phyloP scores from a whole-genome alignment of 306 rosid genomes.

The Aeschynomene evenia region DNA sequence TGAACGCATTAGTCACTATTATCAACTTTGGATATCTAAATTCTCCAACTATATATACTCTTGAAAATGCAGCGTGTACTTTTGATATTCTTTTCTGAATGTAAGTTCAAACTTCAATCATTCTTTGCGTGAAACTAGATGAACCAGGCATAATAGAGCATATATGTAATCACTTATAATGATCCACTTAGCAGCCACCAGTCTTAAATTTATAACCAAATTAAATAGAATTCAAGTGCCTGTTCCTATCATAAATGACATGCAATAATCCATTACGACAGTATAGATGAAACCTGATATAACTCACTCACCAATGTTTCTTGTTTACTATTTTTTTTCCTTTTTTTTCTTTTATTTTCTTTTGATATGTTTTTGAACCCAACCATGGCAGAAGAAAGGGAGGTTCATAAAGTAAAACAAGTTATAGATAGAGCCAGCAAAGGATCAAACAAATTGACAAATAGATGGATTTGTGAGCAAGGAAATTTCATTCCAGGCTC shows the following conservation, averaged over 20 bases:
- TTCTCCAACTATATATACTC: too few relatives aligned
- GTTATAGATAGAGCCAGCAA: conserved; percentile 10
- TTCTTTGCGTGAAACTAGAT: neutral
- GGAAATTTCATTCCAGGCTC: conserved; percentile 27
- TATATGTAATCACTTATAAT: neutral
- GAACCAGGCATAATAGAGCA: neutral
- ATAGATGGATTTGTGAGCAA: conserved; percentile 7
- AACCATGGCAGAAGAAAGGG: neutral
- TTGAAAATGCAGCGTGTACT: neutral
- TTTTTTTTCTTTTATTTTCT: neutral
- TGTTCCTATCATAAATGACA: conserved; percentile 22
- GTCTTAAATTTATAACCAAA: conserved; percentile 20
- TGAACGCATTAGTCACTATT: too few relatives aligned
- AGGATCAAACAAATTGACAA: conserved; percentile 17
- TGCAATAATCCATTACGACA: conserved; percentile 25
- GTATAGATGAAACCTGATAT: conserved; percentile 20
- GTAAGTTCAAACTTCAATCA: neutral
- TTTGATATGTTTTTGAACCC: neutral
- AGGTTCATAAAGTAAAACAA: conserved; percentile 31
- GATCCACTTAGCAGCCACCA: neutral
- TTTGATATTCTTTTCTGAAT: neutral
- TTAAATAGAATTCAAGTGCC: conserved; percentile 23
- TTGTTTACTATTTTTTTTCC: neutral
- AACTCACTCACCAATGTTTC: conserved; percentile 34
- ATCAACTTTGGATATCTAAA: too few relatives aligned